Percentiles rank a stretch among this genome's conserved stretches.
Evolutionary conservation across 345 rosid genomes (phyloP).

Genomic region (Eucalyptus cloeziana): DNA sequence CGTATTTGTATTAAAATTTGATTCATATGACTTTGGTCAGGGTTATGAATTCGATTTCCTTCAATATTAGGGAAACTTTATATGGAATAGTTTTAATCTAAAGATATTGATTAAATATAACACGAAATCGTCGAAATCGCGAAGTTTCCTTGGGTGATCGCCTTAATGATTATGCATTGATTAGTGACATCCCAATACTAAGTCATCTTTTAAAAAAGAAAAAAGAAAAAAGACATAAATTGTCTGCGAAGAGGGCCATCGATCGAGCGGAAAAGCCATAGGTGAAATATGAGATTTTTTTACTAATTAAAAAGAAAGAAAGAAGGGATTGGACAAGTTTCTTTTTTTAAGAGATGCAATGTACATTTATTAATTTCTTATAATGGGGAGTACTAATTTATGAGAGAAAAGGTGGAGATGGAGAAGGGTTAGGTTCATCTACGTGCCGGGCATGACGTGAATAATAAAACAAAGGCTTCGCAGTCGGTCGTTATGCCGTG

Average conservation of each 20-base stretch:
- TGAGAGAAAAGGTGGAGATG: not conserved
- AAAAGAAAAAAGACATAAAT: too few species aligned
- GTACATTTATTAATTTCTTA: not conserved
- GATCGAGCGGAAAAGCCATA: not conserved
- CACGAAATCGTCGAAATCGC: fast-evolving
- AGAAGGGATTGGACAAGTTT: not conserved
- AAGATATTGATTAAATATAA: too few species aligned
- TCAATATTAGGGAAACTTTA: not conserved
- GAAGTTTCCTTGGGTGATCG: not conserved
- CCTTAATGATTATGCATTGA: not conserved
- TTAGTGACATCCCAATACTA: not conserved
- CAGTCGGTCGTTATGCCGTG: not conserved
- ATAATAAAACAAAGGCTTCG: not conserved
- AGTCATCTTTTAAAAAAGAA: not conserved
- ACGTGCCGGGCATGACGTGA: not conserved
- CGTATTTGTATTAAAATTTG: not conserved
- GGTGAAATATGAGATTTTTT: not conserved
- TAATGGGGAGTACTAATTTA: not conserved
- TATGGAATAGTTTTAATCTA: too few species aligned
- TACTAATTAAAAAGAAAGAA: not conserved
- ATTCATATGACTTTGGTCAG: not conserved
- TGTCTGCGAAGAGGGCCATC: not conserved
- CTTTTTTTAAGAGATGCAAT: not conserved
- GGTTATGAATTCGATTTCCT: not conserved
- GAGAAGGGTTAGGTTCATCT: not conserved